phyloP scores from a whole-genome alignment of 2,329 filamentous ascomycete genomes.

The Ceratocystis huliohia region DNA sequence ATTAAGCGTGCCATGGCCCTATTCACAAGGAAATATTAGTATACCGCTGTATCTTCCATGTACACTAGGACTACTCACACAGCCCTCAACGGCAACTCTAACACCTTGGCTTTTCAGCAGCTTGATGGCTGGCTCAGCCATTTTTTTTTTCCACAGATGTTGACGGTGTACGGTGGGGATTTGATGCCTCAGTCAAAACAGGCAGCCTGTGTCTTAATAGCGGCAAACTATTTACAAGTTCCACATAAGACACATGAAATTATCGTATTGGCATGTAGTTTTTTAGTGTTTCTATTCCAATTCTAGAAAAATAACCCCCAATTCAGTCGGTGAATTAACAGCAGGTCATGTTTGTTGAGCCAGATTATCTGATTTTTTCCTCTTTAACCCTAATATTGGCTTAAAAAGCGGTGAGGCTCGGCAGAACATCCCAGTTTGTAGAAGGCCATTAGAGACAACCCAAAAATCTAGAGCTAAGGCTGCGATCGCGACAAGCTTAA shows the following conservation, averaged over 20 bases:
- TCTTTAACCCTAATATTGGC: conserved; percentile 14
- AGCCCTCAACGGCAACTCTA: conserved; percentile 19
- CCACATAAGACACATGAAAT: not conserved
- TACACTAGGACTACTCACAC: conserved; percentile 8
- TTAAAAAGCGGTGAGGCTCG: conserved; percentile 12
- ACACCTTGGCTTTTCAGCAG: conserved; percentile 14
- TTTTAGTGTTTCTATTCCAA: not conserved
- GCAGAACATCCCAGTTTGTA: conserved; percentile 13
- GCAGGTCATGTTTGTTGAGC: not conserved
- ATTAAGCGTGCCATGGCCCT: conserved; percentile 86
- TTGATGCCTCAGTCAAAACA: not conserved
- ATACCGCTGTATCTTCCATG: not conserved
- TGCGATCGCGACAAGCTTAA: conserved; percentile 13
- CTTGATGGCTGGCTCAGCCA: conserved; percentile 1
- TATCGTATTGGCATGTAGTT: not conserved
- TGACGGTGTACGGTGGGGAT: not conserved
- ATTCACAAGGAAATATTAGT: conserved; percentile 21
- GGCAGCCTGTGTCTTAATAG: not conserved
- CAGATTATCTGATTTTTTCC: not conserved
- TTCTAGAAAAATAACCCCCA: not conserved
- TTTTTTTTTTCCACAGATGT: not conserved
- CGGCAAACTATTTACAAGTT: not conserved
- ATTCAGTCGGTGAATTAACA: not conserved
- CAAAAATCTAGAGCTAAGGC: conserved; percentile 17
- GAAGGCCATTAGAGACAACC: not conserved